Conservation (phyloP, 2,329 filamentous ascomycete species). For the Hymenoscyphus fraxineus region DNA sequence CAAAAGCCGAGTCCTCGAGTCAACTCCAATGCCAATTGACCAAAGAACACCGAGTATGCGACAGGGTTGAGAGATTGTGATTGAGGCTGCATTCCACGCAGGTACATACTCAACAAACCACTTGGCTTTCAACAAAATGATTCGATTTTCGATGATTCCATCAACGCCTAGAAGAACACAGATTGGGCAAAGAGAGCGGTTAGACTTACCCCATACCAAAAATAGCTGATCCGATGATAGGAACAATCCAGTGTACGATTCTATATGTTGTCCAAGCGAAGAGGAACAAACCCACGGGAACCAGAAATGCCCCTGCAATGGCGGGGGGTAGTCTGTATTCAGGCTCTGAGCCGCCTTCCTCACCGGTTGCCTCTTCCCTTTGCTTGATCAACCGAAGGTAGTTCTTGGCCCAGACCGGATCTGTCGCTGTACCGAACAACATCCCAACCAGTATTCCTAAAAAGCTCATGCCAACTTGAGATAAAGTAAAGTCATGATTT, state of each 20-base stretch:
- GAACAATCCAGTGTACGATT: conserved; percentile 70
- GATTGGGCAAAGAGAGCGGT: conserved; percentile 30
- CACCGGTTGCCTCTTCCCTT: conserved; percentile 36
- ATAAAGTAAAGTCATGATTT: conserved; percentile 72
- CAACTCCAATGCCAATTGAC: not conserved
- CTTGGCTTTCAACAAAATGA: not conserved
- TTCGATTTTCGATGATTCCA: not conserved
- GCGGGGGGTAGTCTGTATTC: conserved; percentile 80
- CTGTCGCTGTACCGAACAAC: conserved; percentile 56
- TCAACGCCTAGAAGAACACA: not conserved
- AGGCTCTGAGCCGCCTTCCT: conserved; percentile 61
- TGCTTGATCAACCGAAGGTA: conserved; percentile 53
- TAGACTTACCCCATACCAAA: conserved; percentile 66
- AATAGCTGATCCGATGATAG: conserved; percentile 67
- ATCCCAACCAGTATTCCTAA: conserved; percentile 68
- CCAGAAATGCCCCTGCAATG: conserved; percentile 70
- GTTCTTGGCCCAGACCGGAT: conserved; percentile 63
- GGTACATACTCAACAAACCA: conserved; percentile 17
- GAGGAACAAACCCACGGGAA: conserved; percentile 79
- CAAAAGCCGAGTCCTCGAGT: not conserved
- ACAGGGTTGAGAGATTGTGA: not conserved
- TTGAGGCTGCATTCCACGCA: conserved; percentile 20
- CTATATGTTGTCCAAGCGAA: conserved; percentile 83
- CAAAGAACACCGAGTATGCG: conserved; percentile 6
- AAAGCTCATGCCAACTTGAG: conserved; percentile 77